These are phyloP conservation scores for Sarocladium oryzae DNA, from an alignment of 2,329 filamentous ascomycete species.

Conservation along the genomic window DNA sequence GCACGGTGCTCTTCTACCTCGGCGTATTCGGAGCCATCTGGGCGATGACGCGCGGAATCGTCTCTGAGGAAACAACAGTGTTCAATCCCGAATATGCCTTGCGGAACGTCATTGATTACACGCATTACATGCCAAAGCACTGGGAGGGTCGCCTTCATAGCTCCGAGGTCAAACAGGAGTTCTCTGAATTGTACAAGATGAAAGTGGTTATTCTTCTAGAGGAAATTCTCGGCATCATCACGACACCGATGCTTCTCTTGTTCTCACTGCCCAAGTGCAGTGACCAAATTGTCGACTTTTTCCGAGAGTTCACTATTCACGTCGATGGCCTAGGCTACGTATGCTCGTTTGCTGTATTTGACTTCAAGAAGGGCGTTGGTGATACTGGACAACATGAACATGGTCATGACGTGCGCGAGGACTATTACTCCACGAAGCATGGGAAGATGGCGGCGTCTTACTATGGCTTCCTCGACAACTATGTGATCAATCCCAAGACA, in stretches of 20 bases:
- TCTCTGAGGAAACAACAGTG: slow-evolving; percentile 81
- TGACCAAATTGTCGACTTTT: slow-evolving; percentile 94
- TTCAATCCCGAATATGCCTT: slow-evolving; percentile 90
- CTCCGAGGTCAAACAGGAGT: slow-evolving; percentile 87
- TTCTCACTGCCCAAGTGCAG: slow-evolving; percentile 81
- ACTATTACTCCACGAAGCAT: slow-evolving; percentile 93
- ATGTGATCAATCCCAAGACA: slow-evolving; percentile 67
- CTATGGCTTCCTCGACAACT: slow-evolving; percentile 91
- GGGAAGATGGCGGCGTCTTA: slow-evolving; percentile 98
- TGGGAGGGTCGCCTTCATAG: slow-evolving; percentile 91
- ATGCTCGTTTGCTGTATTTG: slow-evolving; percentile 95
- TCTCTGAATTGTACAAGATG: slow-evolving; percentile 83
- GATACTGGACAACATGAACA: slow-evolving; percentile 31
- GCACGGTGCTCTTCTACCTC: slow-evolving; percentile 86
- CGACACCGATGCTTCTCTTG: slow-evolving; percentile 84
- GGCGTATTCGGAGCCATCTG: slow-evolving; percentile 77
- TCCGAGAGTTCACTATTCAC: slow-evolving; percentile 94
- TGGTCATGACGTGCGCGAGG: slow-evolving; percentile 63
- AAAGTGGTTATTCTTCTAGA: slow-evolving; percentile 88
- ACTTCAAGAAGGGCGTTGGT: slow-evolving; percentile 77
- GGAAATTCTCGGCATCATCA: slow-evolving; percentile 85
- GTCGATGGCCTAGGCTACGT: slow-evolving; percentile 94
- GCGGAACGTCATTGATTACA: slow-evolving; percentile 83
- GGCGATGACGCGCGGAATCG: slow-evolving; percentile 73
- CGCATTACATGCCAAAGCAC: slow-evolving; percentile 81